phyloP scores from a whole-genome alignment of 331 rosid genomes.

The Arachis monticola region DNA sequence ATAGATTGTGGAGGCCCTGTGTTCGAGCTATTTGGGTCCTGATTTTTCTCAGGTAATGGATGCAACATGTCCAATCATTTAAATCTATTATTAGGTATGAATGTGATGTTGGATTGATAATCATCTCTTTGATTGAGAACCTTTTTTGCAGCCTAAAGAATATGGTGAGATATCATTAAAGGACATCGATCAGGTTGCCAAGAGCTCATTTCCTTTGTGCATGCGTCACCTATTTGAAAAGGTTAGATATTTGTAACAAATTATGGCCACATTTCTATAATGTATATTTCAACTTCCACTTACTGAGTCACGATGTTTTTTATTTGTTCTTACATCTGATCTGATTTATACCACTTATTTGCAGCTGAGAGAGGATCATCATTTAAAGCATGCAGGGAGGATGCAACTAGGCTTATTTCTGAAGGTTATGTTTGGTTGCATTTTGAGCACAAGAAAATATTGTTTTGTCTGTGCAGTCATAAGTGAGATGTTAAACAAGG shows the following conservation, averaged over 20 bases:
- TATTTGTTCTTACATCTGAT: conserved; percentile 14
- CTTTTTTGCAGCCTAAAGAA: conserved; percentile 67
- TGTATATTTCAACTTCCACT: conserved; percentile 15
- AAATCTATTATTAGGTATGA: conserved; percentile 19
- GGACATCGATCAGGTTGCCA: conserved; percentile 81
- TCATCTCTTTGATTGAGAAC: conserved; percentile 40
- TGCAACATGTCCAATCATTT: conserved; percentile 28
- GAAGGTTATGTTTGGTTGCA: conserved; percentile 59
- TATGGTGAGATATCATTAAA: conserved; percentile 69
- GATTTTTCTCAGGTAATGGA: conserved; percentile 84
- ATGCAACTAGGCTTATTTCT: conserved; percentile 98
- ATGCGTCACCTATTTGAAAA: conserved; percentile 93
- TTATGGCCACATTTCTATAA: conserved; percentile 12
- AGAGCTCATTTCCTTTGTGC: conserved; percentile 92
- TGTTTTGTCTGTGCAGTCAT: conserved; percentile 22
- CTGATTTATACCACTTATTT: conserved; percentile 41
- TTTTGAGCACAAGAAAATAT: conserved; percentile 29
- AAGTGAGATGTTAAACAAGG: conserved; percentile 20
- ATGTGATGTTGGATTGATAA: conserved; percentile 32
- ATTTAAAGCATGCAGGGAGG: conserved; percentile 97
- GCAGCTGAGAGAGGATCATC: conserved; percentile 96
- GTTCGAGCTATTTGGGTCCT: conserved; percentile 90
- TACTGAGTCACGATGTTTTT: conserved; percentile 11
- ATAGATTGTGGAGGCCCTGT: conserved; percentile 90
- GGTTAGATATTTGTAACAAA: conserved; percentile 53